Base-by-base conservation (phyloP, 805 yeast species). In the Candida sakaeoensis region DNA sequence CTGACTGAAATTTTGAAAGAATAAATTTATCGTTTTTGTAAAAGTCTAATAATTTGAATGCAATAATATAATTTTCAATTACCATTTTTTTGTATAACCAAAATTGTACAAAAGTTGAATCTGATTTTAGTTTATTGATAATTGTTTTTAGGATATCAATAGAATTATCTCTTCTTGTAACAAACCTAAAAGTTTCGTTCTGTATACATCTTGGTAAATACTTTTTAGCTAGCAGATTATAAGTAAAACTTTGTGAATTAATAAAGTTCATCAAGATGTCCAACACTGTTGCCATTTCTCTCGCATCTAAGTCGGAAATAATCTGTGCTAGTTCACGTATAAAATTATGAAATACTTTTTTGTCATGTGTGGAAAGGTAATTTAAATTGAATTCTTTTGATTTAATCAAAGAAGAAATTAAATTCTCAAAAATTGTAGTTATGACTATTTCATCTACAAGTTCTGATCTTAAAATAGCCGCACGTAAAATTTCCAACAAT, bases 321-420 rank as follows among this genome's bases (percentile, higher is more conserved):
- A 57, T 43, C 43, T 63, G 69, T 2, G 58, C 60, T 16, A 61
- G 33, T 7, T 62, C 54, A 31, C 64, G 45, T 3, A 65, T 30
- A 8, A 53, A 36, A 37, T 54, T 54, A 42, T 52, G 61, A 33
- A 63, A 54, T 21, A 5, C 7, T 12, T 15, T 13, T 16, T 22
- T 29, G 8, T 29, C 13, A 10, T 3, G 14, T 7, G 3, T 18
- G n/a, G 28, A 13, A n/a, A 35, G n/a, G 8, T 8, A 12, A 3
- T 25, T 26, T 8, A 35, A 26, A 28, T 36, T 24, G n/a, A 35
- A 35, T 16, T 36, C 26, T 7, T 15, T 17, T 14, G 14, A 8
- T 16, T 28, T 28, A 13, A 33, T 18, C 16, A 17, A 14, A 19
- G 21, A 22, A 8, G 13, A 5, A 4, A 43, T 14, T 2, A 45